Evolutionary conservation across 768 basidiomycete species (phyloP).

Genomic region (Suillus plorans): DNA sequence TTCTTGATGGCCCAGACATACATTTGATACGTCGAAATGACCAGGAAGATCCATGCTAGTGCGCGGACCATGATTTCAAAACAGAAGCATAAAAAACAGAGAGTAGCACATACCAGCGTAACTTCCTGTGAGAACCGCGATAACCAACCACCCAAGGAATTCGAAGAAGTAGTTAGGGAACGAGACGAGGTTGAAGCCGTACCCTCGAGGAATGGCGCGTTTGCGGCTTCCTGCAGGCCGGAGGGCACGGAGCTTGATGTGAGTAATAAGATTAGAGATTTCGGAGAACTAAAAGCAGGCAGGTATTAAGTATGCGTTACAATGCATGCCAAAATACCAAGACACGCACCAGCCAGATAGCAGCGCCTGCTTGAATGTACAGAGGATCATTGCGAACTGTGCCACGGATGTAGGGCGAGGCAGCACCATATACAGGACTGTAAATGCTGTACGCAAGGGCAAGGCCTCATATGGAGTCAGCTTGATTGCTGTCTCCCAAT

Average conservation of each 20-base stretch:
- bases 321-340: neutral
- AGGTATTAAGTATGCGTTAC: conserved; percentile 3
- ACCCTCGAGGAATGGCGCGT: conserved; percentile 89
- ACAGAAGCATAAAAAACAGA: neutral
- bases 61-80: conserved; percentile 1
- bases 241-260: conserved; percentile 78
- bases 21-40: conserved; percentile 68
- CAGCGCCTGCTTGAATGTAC: conserved; percentile 67
- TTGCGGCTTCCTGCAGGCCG: conserved; percentile 77
- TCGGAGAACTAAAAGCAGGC: conserved; percentile 67
- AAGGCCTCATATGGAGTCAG: conserved; percentile 47
- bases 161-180: conserved; percentile 98
- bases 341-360: conserved; percentile 71
- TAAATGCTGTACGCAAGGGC: conserved; percentile 81
- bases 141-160: conserved; percentile 66
- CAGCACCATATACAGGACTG: conserved; percentile 71
- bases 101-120: conserved; percentile 56
- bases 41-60: conserved; percentile 66
- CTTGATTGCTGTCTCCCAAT: neutral
- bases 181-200: conserved; percentile 84
- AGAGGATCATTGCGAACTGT: conserved; percentile 62
- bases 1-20: conserved; percentile 88
- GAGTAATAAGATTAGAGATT: conserved; percentile 80
- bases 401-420: conserved; percentile 59
- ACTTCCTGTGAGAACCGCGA: conserved; percentile 78